Base-by-base conservation (phyloP, 2,329 filamentous ascomycete species). In the Epichloe bromicola region DNA sequence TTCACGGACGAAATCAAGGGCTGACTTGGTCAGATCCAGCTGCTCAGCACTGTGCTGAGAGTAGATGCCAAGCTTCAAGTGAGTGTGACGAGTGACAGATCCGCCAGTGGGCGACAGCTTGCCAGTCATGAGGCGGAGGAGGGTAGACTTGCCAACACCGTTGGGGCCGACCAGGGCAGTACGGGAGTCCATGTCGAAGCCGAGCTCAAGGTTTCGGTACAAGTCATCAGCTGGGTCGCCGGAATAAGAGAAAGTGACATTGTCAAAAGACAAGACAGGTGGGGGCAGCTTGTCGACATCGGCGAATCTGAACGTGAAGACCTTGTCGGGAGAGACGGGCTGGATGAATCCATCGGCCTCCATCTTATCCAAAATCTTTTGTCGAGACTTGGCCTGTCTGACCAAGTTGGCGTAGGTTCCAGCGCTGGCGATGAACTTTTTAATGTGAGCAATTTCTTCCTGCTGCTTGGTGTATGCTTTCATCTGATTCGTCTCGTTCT, bases 331-430 rank as follows among this genome's bases (percentile, higher is more conserved):
- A 51, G 78, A 71, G 56, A 98, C 89, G 52, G 88, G 87, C 72
- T 98, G 85, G 67, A 98, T 97, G 71, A 97, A 93, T 60, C 93
- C 93, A 64, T 98, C 93, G 61, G 94, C 93, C 79, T 97, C 91
- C 93, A 98, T 98, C 84, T 98, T 98, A 80, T 98, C 93, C 59
- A 97, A 79, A 70, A 97, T 97, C 88, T 98, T 98, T 74, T 98
- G 93, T 58, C 93, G 84, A 42, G 93, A 97, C 79, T 98, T 98
- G 72, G 94, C 94, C 74, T 98, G 93, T 70, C 88, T 82, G 67
- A 98, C 93, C 76, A 98, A 79, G 77, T 98, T 98, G 80, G 94
- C 93, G 66, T 98, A 98, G 55, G 93, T 98, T 90, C 94, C 93
- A 52, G 93, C 93, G 55, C 91, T 96, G 65, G 94, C 93, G 69